A percentile compares a stretch with the other conserved stretches of the same genome.
Evolutionary conservation across 805 yeast species (phyloP).

Genomic region (Kurtzmaniella fragi): DNA sequence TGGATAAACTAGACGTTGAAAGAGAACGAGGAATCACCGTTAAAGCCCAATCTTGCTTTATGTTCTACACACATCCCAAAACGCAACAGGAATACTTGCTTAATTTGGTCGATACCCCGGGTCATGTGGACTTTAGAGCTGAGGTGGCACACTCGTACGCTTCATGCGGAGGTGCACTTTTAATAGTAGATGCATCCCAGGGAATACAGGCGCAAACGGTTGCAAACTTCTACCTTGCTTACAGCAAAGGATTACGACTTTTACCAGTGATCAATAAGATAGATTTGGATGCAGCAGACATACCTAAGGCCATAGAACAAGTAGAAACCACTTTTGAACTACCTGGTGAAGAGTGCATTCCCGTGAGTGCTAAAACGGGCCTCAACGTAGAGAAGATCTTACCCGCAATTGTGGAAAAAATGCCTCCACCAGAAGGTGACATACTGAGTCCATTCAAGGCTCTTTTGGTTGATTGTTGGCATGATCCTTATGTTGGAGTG

Average conservation of each 20-base stretch:
- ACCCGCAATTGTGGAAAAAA: conserved; percentile 74
- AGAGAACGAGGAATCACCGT: conserved; percentile 95
- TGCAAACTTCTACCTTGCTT: conserved; percentile 91
- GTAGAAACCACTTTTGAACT: conserved; percentile 82
- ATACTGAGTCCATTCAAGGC: conserved; percentile 54
- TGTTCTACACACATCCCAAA: conserved; percentile 64
- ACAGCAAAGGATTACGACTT: conserved; percentile 73
- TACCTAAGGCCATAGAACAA: conserved; percentile 75
- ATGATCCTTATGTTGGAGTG: conserved; percentile 88
- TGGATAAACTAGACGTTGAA: conserved; percentile 91
- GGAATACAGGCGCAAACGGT: conserved; percentile 98
- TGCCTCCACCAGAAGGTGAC: conserved; percentile 74
- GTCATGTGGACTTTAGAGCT: conserved; percentile 93
- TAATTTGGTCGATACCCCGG: conserved; percentile 95
- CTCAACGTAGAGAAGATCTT: conserved; percentile 69
- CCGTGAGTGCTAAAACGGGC: conserved; percentile 92
- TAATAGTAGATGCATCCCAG: conserved; percentile 90
- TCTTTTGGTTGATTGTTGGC: conserved; percentile 95
- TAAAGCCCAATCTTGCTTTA: conserved; percentile 94
- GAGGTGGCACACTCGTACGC: conserved; percentile 94
- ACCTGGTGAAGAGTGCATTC: conserved; percentile 64
- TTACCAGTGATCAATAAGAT: conserved; percentile 90
- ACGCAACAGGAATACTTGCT: conserved; percentile 70
- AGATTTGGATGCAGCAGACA: conserved; percentile 84
- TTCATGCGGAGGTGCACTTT: conserved; percentile 89